Evolutionary conservation across 1,139 yeast species (phyloP), one percentile per base, ranked within the genome.

Genomic region (Taphrina wiesneri): DNA sequence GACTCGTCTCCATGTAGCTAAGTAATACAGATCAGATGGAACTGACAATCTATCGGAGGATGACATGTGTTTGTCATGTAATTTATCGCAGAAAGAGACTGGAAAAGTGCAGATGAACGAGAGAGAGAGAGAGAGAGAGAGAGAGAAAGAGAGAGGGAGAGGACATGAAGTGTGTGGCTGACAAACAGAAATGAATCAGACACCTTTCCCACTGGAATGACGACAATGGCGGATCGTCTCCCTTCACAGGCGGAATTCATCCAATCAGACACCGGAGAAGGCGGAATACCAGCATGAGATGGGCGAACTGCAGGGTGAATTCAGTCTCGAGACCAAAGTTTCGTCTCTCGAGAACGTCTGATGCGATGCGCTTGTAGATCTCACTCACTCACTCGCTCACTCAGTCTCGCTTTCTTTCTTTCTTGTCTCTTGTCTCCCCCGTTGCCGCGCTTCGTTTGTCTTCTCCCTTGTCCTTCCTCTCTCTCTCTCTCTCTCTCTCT

Each of bases 171-270:
- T 39, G 45, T 39, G 45, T 15, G 39, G 39, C 39, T 32, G 39
- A n/a, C n/a, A n/a, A 32, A 2, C 36, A 15, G 36, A 32, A 32
- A 32, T 32, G 36, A 32, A 15, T 15, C 15, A 11, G 36, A n/a
- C n/a, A n/a, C n/a, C n/a, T n/a, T 30, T 30, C 34, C 45, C 21
- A 17, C 21, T 6, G 49, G 49, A 45, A 45, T 45, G 49, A 45
- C 49, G 49, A 45, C 49, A 45, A 45, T 21, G 49, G 49, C 49
- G 19, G 49, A 45, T 45, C 49, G 21, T 23, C 28, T 17, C 49
- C 49, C 5, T 15, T 32, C 15, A n/a, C n/a, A n/a, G n/a, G n/a
- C n/a, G n/a, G n/a, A n/a, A n/a, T n/a, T n/a, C n/a, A n/a, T n/a
- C n/a, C n/a, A n/a, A n/a, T n/a, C n/a, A n/a, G n/a, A n/a, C 36